Evolutionary conservation across 208 protist species (phyloP), one percentile per base, ranked within the genome.

Genomic region (Angomonas desouzai): DNA sequence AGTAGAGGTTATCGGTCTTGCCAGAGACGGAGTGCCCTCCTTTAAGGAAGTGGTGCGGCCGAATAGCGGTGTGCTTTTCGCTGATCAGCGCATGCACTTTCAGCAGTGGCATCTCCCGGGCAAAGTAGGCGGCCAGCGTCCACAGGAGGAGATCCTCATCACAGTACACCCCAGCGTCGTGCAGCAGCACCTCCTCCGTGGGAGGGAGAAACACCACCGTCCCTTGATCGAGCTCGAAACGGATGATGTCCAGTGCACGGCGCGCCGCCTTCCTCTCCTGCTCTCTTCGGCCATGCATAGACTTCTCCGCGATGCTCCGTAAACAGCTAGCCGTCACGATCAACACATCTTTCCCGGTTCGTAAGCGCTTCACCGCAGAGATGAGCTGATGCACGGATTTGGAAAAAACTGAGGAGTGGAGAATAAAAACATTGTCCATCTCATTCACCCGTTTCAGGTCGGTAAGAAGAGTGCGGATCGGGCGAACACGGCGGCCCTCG

Each of bases 81-180:
- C 79, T 78, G 49, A 93, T 85, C 13, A 96, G 67, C 23, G 86
- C 86, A 63, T 83, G 71, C n/a, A 89, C 78, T 62, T 87, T 85
- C 62, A 93, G 82, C 18, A 93, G 48, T 3, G 89, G 89, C 25
- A 92, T 32, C 70, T 93, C 86, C 3, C 86, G 79, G 0, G 86
- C 83, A 22, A 91, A 76, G 63, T 81, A 89, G 16, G 86, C 89
- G 20, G 86, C 86, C 25, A 96, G 33, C 1, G 82, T 91, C 87
- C 89, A 96, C 36, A 93, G 70, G 74, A 96, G 87, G 18, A 96
- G 63, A 66, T 96, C 89, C 61, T 96, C 89, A 53, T 93, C 85
- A 64, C 85, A 92, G 70, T 91, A 92, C 10, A 72, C 69, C 0
- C 84, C 83, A 1, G 83, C 89, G 69, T 96, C 89, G 65, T 93